Percentiles rank a stretch among this genome's conserved stretches.
phyloP scores from a whole-genome alignment of 148 eudicot genomes.

The Agrostemma githago region DNA sequence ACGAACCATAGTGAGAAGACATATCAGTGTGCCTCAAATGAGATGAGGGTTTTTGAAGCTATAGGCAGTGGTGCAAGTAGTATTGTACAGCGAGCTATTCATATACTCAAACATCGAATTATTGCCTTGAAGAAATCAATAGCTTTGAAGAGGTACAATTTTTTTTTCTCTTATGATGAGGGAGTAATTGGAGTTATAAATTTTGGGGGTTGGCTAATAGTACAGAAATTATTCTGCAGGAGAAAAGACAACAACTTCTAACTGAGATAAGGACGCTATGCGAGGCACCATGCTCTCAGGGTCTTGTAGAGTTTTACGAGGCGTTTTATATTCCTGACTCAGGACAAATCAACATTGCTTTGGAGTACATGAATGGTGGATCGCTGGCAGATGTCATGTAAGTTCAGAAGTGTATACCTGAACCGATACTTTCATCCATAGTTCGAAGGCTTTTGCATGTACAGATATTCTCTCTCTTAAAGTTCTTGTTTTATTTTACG shows the following conservation, averaged over 20 bases:
- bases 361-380: slow-evolving; percentile 98
- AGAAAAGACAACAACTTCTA: slow-evolving; percentile 86
- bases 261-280: slow-evolving; percentile 88
- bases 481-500: background rate
- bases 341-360: slow-evolving; percentile 94
- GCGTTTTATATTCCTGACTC: slow-evolving; percentile 95
- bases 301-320: slow-evolving; percentile 92
- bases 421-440: slow-evolving; percentile 72
- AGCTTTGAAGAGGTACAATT: slow-evolving; percentile 80
- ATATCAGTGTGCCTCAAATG: slow-evolving; percentile 75
- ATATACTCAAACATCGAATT: slow-evolving; percentile 76
- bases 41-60: slow-evolving; percentile 90
- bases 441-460: slow-evolving; percentile 74
- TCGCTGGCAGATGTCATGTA: slow-evolving; percentile 76
- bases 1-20: slow-evolving; percentile 56
- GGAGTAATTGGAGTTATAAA: no score
- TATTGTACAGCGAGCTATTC: slow-evolving; percentile 93
- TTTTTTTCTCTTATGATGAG: background rate
- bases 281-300: slow-evolving; percentile 86
- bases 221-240: slow-evolving; percentile 27
- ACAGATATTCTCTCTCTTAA: slow-evolving; percentile 15
- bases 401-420: slow-evolving; percentile 61
- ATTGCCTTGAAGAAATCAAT: slow-evolving; percentile 93
- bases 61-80: slow-evolving; percentile 99
- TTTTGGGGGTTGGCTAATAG: background rate